Base-by-base conservation (phyloP, 805 yeast genomes). In the Metschnikowia hibisci region DNA sequence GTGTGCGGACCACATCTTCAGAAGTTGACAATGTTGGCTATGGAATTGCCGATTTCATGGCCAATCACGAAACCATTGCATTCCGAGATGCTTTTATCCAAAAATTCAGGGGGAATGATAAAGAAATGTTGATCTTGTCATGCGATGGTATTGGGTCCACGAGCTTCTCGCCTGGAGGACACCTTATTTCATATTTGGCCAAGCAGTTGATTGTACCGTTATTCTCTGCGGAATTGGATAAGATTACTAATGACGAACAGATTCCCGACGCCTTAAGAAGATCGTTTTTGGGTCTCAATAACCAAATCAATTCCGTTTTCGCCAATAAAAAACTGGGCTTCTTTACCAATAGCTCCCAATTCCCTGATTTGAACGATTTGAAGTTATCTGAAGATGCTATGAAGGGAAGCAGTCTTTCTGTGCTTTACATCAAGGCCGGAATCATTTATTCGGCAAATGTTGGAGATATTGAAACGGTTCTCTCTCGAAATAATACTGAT, bases 41-140 rank as follows among this genome's bases (percentile, higher is more conserved):
- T 57, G 99, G 99, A 58, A 89, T 93, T 39, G 84, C 97, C 1
- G 99, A 93, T 63, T 72, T 84, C 3, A 70, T 91, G 53, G 96
- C 96, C 1, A 71, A 71, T 41, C 68, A 81, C 39, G 78, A 79
- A 20, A 69, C 71, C 36, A 76, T 93, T 3, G 77, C 89, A 0
- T 78, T 84, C 5, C 77, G 95, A 56, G 99, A 93, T 65, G 80
- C 87, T 31, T 90, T 93, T 28, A 77, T 85, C 51, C 96, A 89
- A 56, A 81, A 85, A 53, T 88, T 90, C 64, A 74, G 96, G 46
- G 96, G 96, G 14, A 82, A 82, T 42, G 84, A 84, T 34, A 83
- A 86, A 53, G 96, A 90, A 60, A 77, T 82, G 25, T 71, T 93
- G 42, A 69, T 91, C 45, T 73, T 77, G 15, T 66, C 76, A 34